Evolutionary conservation across 2,329 filamentous ascomycete species (phyloP), one percentile per base, ranked within the genome.

Genomic region (Epicoccum nigrum): DNA sequence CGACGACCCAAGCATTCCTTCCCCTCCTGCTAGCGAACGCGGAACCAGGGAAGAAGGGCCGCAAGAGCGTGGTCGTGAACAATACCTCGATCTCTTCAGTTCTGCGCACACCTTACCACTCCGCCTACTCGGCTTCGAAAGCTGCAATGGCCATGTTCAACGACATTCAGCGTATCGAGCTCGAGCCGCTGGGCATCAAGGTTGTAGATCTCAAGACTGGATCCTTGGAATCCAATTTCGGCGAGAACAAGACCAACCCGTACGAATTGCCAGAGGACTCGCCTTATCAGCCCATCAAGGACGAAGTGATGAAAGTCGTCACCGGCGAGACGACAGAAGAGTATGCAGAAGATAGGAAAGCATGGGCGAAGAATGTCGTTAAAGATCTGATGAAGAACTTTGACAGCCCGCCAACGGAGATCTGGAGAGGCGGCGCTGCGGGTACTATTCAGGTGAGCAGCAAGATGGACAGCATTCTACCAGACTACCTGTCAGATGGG

Each of bases 1-100:
- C 57, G 3, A 63, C 75, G 4, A 71, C 69, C 3, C 72, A 79
- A 42, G 69, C 70, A 0, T 79, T 79, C 50, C 44, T 60, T 5
- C 69, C 58, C 1, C 56, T 68, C 1, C 45, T 53, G 37, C 28
- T 63, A 4, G 31, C 39, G 25, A 35, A 30, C n/a, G 38, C 33
- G 15, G 31, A 46, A 7, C 49, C 42, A 1, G 37, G 37, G 4
- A 43, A 51, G 17, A 48, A 44, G 30, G 42, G 43, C 19, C 23
- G 45, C 12, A 51, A 55, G 30, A 45, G 46, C 20, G 17, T 51
- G 1, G 23, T 54, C 5, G 47, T 57, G 0, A 56, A 55, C 38
- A 48, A 53, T 31, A 57, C 54, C 11, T 44, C 41, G 7, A 55
- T 57, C 20, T 46, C 47, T 2, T 46, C 35, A 6, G 51, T 54